Evolutionary conservation across 139 green algal species (phyloP), one percentile per base, ranked within the genome.

Genomic region (Mesostigma viride): DNA sequence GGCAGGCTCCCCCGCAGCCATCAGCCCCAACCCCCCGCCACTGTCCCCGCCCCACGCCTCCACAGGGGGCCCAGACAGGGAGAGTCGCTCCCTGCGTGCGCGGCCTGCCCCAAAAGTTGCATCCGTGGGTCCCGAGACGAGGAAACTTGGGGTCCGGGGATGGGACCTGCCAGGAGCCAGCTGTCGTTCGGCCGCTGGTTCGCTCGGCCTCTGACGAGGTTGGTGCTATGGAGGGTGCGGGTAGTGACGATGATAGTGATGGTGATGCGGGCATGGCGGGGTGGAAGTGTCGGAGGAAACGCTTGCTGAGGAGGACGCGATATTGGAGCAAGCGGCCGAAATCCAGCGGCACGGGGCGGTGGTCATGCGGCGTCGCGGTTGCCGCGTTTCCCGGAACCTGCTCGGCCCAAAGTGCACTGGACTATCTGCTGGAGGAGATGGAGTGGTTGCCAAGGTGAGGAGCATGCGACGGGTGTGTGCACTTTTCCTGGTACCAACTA

Each of bases 381-480:
- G 30, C 61, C 32, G 4, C 27, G 24, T 14, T 65, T 58, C 28
- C 61, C 61, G 6, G 69, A 75, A 30, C 69, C 69, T 4, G 0
- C 4, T 17, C 1, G 46, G 1, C 68, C 64, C 20, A 77, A 77
- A 44, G 63, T 32, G 34, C 92, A 97, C 73, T 95, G 92, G 90
- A 99, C 68, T 75, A 87, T 66, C 46, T 98, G 68, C 74, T 97
- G 51, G 85, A 95, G 59, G 92, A 99, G 76, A 95, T 95, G 85
- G 68, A 84, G 62, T 98, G 90, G 91, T 84, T 99, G 80, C 91
- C 0, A 95, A 95, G 69, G 91, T 75, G 35, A 3, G 2, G 27
- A 17, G 40, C 1, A 0, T n/a, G n/a, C n/a, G n/a, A n/a, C n/a
- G n/a, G n/a, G n/a, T n/a, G n/a, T n/a, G n/a, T n/a, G n/a, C n/a